Base-by-base conservation (phyloP, 1,139 yeast genomes). In the Zhuliangozyma blackwelliae region DNA sequence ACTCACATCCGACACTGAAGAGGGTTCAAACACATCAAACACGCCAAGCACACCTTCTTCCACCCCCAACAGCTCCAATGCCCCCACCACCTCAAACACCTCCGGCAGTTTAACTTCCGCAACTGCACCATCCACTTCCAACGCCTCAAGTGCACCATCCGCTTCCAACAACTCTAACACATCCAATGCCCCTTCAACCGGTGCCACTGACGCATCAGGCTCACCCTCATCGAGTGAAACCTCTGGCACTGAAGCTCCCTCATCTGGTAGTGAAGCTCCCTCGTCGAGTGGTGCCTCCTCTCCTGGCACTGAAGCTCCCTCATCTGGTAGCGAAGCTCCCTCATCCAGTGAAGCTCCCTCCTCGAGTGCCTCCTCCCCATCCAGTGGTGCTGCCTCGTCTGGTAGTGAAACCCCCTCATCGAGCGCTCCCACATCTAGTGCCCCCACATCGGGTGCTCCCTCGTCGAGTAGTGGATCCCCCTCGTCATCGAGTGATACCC, bases 381-480 rank as follows among this genome's bases (percentile, higher is more conserved):
- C 23, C 23, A 22, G 23, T 9, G 23, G 10, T 22, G 23, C 23
- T 21, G 22, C 22, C n/a, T n/a, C n/a, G n/a, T n/a, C n/a, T n/a
- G 7, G 7, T 23, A 25, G 44, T 19, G 11, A 48, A 1, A 4
- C 41, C n/a, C 21, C 51, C 10, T 33, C 47, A 13, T 28, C 57
- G 8, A 20, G 61, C 8, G 31, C 61, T 7, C 32, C 62, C 20
- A 35, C 52, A 3, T 35, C 49, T 22, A 40, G 58, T 10, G 50
- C 57, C 10, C 33, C 54, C 12, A 45, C 59, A 1, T 45, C 65
- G 9, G 28, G 68, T 7, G 47, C 57, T 8, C 22, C 51, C 2
- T 42, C 60, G 2, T 44, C 50, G 16, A 48, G 53, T 32, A 16
- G 16, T 16, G 16, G 3, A 16, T 4, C 16, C 16, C 16, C 16